Percentiles rank a stretch among this genome's conserved stretches.
Evolutionary conservation across 1,284 basidiomycete species (phyloP).

Genomic region (Microbotryum intermedium): DNA sequence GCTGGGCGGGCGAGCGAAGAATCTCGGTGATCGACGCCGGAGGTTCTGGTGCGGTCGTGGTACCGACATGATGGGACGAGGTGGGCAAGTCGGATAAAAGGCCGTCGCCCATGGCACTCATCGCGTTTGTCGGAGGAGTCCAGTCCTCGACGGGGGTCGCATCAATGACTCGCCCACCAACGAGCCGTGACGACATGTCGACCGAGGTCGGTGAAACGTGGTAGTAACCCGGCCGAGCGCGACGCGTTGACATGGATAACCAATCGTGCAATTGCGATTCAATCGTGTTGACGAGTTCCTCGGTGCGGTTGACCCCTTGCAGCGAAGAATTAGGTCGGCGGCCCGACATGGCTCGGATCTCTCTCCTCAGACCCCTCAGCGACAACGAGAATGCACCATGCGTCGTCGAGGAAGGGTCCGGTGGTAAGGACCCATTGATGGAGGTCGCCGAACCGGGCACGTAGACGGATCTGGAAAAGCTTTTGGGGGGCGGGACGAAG

Average conservation of each 20-base stretch:
- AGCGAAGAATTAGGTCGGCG: not conserved
- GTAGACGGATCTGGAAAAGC: constrained; percentile 25
- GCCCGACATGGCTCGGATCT: constrained; percentile 3
- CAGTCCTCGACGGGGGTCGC: constrained; percentile 18
- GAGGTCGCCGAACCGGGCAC: not conserved
- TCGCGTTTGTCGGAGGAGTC: no score
- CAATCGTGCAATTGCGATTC: constrained; percentile 1
- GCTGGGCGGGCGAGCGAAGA: constrained; percentile 16
- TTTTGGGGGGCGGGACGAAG: constrained; percentile 17
- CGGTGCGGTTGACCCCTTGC: constrained; percentile 8
- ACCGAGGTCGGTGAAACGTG: no score
- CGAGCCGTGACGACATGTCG: no score
- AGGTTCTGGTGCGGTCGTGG: not conserved
- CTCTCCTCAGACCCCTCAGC: constrained; percentile 10
- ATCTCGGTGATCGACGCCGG: constrained; percentile 19
- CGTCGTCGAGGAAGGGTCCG: not conserved
- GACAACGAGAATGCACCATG: constrained; percentile 21
- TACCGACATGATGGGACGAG: not conserved
- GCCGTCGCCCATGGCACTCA: no score
- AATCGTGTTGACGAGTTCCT: constrained; percentile 19
- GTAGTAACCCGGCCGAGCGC: no score
- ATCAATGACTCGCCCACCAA: constrained; percentile 9
- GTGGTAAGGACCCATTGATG: not conserved
- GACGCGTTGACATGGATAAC: no score
- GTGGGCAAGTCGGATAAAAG: constrained; percentile 4